Evolutionary conservation across 1,139 yeast species (phyloP), one percentile per base, ranked within the genome.

Genomic region (Zygosaccharomyces pseudobailii): DNA sequence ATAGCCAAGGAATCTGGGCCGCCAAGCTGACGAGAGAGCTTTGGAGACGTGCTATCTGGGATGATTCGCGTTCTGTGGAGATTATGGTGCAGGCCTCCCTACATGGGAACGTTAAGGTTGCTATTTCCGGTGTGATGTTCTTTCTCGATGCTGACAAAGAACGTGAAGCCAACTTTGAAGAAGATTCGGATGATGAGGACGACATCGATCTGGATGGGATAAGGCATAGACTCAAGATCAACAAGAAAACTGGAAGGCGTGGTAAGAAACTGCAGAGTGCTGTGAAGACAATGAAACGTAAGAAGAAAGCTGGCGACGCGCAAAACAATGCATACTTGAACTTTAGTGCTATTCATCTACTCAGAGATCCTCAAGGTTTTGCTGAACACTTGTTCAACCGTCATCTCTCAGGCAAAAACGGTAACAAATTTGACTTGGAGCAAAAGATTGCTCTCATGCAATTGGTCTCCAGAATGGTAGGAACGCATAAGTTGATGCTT

Each of bases 31-130:
- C 97, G 6, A 78, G 97, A 65, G 97, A 92, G 67, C 74, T 92
- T 47, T 92, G 99, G 99, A 79, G 95, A 71, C 77, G 97, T 63
- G 96, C 96, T 62, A 85, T 92, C 51, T 92, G 99, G 99, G 97
- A 89, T 66, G 99, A 92, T 68, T 79, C 96, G 1, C 75, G 97
- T 58, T 85, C 97, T 0, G 96, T 92, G 22, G 98, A 92, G 68
- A 81, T 92, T 60, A 90, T 94, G 97, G 85, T 95, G 2, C 95
- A 88, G 61, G 97, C 97, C 1, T 89, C 97, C 1, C 69, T 87
- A 51, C 96, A 89, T 63, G 59, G 86, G 8, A 95, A 90, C 58
- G 77, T 82, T 10, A 92, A 92, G 69, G 95, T 92, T 45, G 87
- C 95, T 9, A 73, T 84, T 50, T 87, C 97, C 2, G 98, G 97